Evolutionary conservation across 352 stramenopile genomes (phyloP).

Genomic region (Thraustotheca clavata): DNA sequence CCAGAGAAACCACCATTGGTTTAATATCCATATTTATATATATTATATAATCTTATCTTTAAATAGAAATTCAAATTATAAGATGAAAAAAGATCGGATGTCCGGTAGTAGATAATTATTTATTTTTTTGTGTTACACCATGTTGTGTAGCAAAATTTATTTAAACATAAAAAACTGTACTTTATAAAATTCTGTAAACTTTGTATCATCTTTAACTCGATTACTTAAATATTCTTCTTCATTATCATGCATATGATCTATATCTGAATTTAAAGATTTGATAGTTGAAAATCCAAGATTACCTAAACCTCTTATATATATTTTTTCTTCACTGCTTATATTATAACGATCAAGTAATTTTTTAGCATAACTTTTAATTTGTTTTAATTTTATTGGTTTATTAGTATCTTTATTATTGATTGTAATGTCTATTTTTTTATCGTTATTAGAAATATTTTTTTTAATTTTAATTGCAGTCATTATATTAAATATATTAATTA

Average conservation of each 20-base stretch:
- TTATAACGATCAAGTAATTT: conserved; percentile 10
- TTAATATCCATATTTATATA: conserved; percentile 6
- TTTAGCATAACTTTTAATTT: conserved; percentile 11
- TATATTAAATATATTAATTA: conserved; percentile 14
- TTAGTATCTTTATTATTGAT: no score
- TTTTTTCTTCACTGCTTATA: conserved; percentile 2
- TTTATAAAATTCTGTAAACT: conserved; percentile 17
- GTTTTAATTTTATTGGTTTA: conserved; percentile 5
- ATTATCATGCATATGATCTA: conserved; percentile 18
- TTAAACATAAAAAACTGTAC: conserved; percentile 12
- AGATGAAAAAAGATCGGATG: not conserved
- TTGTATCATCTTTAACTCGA: conserved; percentile 15
- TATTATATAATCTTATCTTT: conserved; percentile 19
- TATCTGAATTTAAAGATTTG: conserved; percentile 14
- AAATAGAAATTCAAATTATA: conserved; percentile 16
- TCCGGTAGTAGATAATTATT: not conserved
- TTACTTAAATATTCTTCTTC: conserved; percentile 15
- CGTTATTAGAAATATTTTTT: conserved; percentile 1
- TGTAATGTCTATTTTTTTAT: not conserved
- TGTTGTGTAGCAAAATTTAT: no score
- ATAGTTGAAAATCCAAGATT: not conserved
- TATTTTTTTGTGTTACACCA: not conserved
- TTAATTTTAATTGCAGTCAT: not conserved
- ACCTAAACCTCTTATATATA: conserved; percentile 5
- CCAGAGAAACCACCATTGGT: no score